Percentiles rank a stretch among this genome's conserved stretches.
These are phyloP conservation scores for Phytophthora podocarpi DNA, from an alignment of 352 stramenopile genomes.

Conservation along the genomic window DNA sequence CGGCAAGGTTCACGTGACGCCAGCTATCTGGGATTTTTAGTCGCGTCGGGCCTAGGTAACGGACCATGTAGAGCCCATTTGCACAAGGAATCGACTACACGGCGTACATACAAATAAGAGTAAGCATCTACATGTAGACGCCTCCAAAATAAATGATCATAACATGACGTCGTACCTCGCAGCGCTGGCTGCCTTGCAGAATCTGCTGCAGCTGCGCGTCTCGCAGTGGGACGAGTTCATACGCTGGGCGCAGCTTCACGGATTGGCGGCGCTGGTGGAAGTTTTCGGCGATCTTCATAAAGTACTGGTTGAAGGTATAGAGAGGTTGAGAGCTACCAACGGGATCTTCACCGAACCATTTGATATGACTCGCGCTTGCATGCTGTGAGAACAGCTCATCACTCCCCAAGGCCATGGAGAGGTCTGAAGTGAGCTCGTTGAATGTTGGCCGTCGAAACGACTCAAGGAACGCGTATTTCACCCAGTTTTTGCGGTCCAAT, in stretches of 20 bases:
- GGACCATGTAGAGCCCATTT: constrained; percentile 82
- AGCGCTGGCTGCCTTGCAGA: constrained; percentile 75
- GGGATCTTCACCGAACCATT: constrained; percentile 68
- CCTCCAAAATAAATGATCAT: not conserved
- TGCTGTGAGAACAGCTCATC: constrained; percentile 52
- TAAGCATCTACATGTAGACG: constrained; percentile 9
- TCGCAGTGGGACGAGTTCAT: constrained; percentile 68
- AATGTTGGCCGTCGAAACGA: constrained; percentile 71
- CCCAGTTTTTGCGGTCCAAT: constrained; percentile 65
- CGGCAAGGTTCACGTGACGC: constrained; percentile 75
- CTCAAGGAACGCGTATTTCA: constrained; percentile 82
- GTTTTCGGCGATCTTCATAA: constrained; percentile 75
- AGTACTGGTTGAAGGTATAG: constrained; percentile 69
- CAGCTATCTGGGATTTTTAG: constrained; percentile 69
- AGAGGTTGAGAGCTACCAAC: constrained; percentile 71
- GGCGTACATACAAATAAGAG: not conserved
- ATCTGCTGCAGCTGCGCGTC: constrained; percentile 71
- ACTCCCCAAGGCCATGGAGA: constrained; percentile 47
- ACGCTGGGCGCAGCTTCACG: constrained; percentile 52
- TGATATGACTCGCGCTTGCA: constrained; percentile 40
- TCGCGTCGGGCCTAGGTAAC: constrained; percentile 60
- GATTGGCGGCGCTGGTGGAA: constrained; percentile 68
- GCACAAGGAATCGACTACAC: constrained; percentile 78
- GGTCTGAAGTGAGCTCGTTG: constrained; percentile 72
- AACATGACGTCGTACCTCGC: constrained; percentile 58